Percentiles rank a stretch among this genome's conserved stretches.
Conservation (phyloP, 2,329 filamentous ascomycete species). For the Botrytis porri region DNA sequence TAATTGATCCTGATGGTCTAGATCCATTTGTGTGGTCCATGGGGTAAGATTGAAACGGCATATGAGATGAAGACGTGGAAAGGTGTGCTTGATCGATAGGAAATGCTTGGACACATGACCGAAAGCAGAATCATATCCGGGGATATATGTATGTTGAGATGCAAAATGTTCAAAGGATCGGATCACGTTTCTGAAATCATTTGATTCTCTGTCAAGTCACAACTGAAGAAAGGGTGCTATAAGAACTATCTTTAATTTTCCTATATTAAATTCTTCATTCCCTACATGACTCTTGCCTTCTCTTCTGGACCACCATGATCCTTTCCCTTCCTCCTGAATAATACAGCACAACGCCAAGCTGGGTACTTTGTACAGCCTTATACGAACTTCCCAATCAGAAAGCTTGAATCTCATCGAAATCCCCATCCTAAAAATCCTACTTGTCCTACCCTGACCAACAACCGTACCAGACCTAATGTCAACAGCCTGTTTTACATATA, state of each 20-base stretch:
- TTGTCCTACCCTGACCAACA: background rate
- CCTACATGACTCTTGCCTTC: background rate
- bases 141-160: background rate
- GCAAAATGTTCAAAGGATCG: too few species aligned
- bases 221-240: background rate
- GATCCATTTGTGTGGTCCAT: background rate
- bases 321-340: background rate
- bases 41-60: background rate
- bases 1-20: background rate
- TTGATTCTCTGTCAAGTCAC: background rate
- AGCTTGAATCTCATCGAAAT: background rate
- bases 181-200: background rate
- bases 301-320: background rate
- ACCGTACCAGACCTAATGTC: background rate
- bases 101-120: background rate
- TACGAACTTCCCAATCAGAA: background rate
- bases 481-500: background rate
- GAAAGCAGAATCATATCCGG: constrained; percentile 2
- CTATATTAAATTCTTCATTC: background rate
- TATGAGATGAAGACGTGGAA: background rate
- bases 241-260: too few species aligned
- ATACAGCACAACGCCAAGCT: background rate
- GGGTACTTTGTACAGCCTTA: background rate
- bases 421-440: background rate
- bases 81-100: background rate